These are phyloP conservation scores for Agrocybe pediades DNA, from an alignment of 768 basidiomycete species.

Conservation along the genomic window DNA sequence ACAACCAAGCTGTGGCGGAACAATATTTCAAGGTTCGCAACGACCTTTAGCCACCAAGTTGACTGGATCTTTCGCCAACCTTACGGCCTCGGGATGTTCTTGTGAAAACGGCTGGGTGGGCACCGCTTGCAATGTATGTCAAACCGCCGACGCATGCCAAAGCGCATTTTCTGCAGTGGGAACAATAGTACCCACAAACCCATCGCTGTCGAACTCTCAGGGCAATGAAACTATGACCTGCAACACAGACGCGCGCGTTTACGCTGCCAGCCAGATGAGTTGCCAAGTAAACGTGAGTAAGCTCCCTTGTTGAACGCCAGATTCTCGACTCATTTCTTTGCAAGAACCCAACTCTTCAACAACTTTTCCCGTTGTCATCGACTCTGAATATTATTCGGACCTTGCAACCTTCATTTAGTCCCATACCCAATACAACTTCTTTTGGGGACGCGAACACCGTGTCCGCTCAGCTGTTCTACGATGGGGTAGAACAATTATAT, in stretches of 20 bases:
- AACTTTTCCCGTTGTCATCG: slow-evolving; percentile 68
- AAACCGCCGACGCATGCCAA: slow-evolving; percentile 66
- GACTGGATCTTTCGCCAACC: slow-evolving; percentile 55
- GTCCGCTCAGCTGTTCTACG: slow-evolving; percentile 77
- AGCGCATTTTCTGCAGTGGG: slow-evolving; percentile 51
- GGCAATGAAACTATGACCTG: slow-evolving; percentile 69
- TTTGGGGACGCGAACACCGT: slow-evolving; percentile 54
- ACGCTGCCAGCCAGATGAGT: slow-evolving; percentile 79
- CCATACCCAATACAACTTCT: slow-evolving; percentile 60
- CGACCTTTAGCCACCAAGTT: slow-evolving; percentile 50
- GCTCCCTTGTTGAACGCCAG: neutral
- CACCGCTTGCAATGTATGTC: slow-evolving; percentile 80
- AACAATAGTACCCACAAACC: slow-evolving; percentile 32
- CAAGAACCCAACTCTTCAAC: slow-evolving; percentile 85
- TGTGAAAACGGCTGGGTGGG: slow-evolving; percentile 81
- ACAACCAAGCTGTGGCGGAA: slow-evolving; percentile 76
- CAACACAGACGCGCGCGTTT: slow-evolving; percentile 69
- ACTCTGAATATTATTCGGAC: slow-evolving; percentile 82
- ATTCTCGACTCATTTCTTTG: neutral
- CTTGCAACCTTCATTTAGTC: slow-evolving; percentile 68
- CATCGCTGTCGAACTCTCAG: slow-evolving; percentile 25
- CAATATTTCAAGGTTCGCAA: slow-evolving; percentile 70
- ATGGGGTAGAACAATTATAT: slow-evolving; percentile 87
- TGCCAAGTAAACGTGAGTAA: slow-evolving; percentile 79
- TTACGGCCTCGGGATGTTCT: slow-evolving; percentile 66